Evolutionary conservation across 108 stramenopile genomes (phyloP), one percentile per base, ranked within the genome.

Genomic region (Pinguiococcus pyrenoidosus): DNA sequence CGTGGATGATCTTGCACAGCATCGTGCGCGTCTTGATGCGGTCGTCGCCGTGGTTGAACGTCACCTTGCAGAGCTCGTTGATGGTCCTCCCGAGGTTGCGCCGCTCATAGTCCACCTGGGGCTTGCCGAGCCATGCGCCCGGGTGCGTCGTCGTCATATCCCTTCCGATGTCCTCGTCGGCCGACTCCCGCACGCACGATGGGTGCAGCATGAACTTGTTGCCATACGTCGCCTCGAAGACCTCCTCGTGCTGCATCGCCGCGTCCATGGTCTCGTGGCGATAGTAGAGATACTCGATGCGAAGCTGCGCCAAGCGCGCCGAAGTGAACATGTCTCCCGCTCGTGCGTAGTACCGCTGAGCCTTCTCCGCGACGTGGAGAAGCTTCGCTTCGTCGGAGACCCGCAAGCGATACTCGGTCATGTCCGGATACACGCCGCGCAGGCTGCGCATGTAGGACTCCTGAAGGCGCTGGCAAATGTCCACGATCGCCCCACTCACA

Each of bases 211-310:
- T 40, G 13, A 40, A 14, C 41, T 46, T 47, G 35, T 78, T 80
- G 29, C 84, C 84, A 41, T 62, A 77, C 37, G 52, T 37, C 9
- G 70, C 46, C 46, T 71, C 60, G 55, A 86, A 86, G 20, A 47
- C 44, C 64, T 71, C 62, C 16, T 83, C 85, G 54, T 71, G 59
- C 51, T 77, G 80, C 5, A 98, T 87, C 59, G 81, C 80, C 38
- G 49, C 54, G 35, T 81, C 86, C 58, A 92, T 83, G 37, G 83
- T 64, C 51, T 90, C 88, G 60, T 92, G 92, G 49, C 85, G 82
- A 67, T 98, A 98, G 77, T 98, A 95, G 36, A 90, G 53, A 59
- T 92, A 90, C 52, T 98, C 96, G 14, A 92, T 54, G 42, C 79
- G 66, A 0, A 83, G 32, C 37, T 77, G 71, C 1, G 83, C 82